Conservation (phyloP, 352 stramenopile genomes). For the Phytophthora cajani region DNA sequence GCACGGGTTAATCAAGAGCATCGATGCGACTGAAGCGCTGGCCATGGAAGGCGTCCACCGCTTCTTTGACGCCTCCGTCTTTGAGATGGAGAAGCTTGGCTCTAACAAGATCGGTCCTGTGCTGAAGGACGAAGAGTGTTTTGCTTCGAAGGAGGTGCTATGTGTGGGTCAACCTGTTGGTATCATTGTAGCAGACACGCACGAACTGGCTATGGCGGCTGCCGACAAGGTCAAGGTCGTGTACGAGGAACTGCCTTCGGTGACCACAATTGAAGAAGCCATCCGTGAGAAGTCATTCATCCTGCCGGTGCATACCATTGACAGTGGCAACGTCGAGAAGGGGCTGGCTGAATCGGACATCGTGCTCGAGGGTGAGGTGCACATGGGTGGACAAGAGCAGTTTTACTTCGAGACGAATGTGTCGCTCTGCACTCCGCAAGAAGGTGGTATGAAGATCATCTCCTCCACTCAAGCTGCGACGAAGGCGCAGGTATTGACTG, state of each 20-base stretch:
- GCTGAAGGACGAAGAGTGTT: conserved; percentile 90
- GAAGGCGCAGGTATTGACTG: conserved; percentile 92
- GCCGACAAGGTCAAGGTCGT: conserved; percentile 88
- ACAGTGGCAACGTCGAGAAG: conserved; percentile 81
- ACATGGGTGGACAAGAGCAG: conserved; percentile 94
- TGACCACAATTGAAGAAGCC: conserved; percentile 96
- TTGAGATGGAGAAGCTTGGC: conserved; percentile 64
- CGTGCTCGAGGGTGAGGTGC: conserved; percentile 88
- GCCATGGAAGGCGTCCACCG: conserved; percentile 89
- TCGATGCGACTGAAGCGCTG: conserved; percentile 87
- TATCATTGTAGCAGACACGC: conserved; percentile 83
- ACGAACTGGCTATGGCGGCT: conserved; percentile 76
- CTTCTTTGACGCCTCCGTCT: conserved; percentile 85
- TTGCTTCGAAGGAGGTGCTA: conserved; percentile 72
- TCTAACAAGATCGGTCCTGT: conserved; percentile 85
- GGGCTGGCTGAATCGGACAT: conserved; percentile 73
- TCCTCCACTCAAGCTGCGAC: conserved; percentile 94
- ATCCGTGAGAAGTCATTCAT: conserved; percentile 94
- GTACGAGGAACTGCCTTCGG: conserved; percentile 89
- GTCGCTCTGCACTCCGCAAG: conserved; percentile 77
- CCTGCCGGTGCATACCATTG: conserved; percentile 81
- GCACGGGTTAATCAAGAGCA: conserved; percentile 81
- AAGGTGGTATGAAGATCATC: conserved; percentile 93
- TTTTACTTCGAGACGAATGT: conserved; percentile 96
- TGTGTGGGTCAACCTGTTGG: conserved; percentile 86